Evolutionary conservation across 208 protist species (phyloP).

Genomic region (Leptomonas seymouri): DNA sequence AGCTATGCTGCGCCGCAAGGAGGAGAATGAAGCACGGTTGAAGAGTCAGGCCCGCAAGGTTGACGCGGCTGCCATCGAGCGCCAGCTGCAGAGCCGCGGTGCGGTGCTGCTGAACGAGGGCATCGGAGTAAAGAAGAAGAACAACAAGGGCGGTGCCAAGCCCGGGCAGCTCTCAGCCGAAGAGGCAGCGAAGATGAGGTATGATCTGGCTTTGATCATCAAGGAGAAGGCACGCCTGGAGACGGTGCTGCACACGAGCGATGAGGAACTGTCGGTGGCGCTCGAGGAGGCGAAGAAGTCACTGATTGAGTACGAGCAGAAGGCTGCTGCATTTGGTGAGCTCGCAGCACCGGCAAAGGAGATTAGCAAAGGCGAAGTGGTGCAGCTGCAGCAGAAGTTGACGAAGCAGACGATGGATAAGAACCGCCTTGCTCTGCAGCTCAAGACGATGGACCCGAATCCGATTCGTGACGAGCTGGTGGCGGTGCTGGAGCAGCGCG

Average conservation of each 20-base stretch:
- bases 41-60: slow-evolving; percentile 58
- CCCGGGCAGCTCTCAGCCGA: slow-evolving; percentile 48
- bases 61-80: slow-evolving; percentile 58
- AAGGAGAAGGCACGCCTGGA: slow-evolving; percentile 77
- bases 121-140: slow-evolving; percentile 37
- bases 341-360: slow-evolving; percentile 22
- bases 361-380: slow-evolving; percentile 65
- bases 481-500: slow-evolving; percentile 52
- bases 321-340: slow-evolving; percentile 24
- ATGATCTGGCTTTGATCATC: slow-evolving; percentile 51
- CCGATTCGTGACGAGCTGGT: slow-evolving; percentile 60
- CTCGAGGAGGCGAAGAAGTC: slow-evolving; percentile 61
- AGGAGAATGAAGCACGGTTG: slow-evolving; percentile 65
- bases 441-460: slow-evolving; percentile 76
- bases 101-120: slow-evolving; percentile 74
- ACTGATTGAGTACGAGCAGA: slow-evolving; percentile 37
- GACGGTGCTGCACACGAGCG: slow-evolving; percentile 56
- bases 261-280: slow-evolving; percentile 61
- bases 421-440: slow-evolving; percentile 72
- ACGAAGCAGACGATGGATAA: slow-evolving; percentile 77
- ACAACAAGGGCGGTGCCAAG: slow-evolving; percentile 49
- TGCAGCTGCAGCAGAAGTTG: slow-evolving; percentile 82
- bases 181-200: slow-evolving; percentile 55
- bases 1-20: slow-evolving; percentile 56
- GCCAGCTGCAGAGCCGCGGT: slow-evolving; percentile 53